A percentile compares a stretch with the other conserved stretches of the same genome.
Evolutionary conservation across 257 asterid genomes (phyloP).

Genomic region (Penstemon barbatus): DNA sequence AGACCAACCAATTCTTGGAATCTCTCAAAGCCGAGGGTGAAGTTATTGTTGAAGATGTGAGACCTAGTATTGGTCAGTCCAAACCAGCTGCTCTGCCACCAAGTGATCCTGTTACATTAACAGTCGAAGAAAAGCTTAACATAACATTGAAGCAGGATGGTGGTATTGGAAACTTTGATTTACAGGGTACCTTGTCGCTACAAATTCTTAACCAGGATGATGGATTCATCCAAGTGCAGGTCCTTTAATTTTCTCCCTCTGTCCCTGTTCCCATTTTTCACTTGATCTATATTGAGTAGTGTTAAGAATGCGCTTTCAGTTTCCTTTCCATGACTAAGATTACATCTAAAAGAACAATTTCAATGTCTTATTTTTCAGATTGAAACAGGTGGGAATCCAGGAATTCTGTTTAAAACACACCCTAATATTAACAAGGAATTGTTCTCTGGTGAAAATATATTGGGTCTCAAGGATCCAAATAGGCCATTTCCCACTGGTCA

Average conservation of each 20-base stretch:
- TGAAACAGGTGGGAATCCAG: conserved; percentile 60
- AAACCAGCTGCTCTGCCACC: conserved; percentile 54
- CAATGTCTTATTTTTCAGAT: conserved; percentile 37
- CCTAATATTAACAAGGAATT: conserved; percentile 68
- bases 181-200: conserved; percentile 61
- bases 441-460: conserved; percentile 54
- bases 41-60: conserved; percentile 79
- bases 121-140: conserved; percentile 62
- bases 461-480: conserved; percentile 60
- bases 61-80: conserved; percentile 72
- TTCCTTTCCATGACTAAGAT: not conserved
- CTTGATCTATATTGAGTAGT: not conserved
- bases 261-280: not conserved
- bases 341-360: not conserved
- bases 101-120: conserved; percentile 64
- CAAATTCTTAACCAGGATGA: conserved; percentile 65
- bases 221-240: conserved; percentile 72
- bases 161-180: conserved; percentile 59
- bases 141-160: conserved; percentile 64
- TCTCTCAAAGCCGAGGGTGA: conserved; percentile 93
- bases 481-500: conserved; percentile 61
- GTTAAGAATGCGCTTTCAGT: not conserved
- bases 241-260: conserved; percentile 25
- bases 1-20: conserved; percentile 83
- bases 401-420: conserved; percentile 59